Conservation (phyloP, 2,329 filamentous ascomycete genomes). For the Orbilia javanica region DNA sequence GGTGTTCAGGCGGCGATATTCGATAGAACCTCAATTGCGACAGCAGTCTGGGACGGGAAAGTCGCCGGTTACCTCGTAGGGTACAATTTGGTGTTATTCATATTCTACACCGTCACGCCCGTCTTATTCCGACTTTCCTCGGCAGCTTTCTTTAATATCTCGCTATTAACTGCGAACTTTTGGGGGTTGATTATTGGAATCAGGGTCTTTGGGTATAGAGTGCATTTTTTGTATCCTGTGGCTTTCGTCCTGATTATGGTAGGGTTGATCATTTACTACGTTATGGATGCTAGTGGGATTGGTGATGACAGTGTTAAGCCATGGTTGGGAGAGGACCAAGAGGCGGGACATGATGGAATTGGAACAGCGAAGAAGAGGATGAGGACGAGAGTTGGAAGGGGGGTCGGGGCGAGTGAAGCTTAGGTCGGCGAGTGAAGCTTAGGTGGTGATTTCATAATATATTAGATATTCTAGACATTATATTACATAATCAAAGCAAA, state of each 20-base stretch:
- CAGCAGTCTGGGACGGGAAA: slow-evolving; percentile 74
- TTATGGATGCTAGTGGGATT: slow-evolving; percentile 64
- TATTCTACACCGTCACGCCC: slow-evolving; percentile 91
- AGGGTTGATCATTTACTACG: slow-evolving; percentile 82
- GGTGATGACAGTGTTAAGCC: slow-evolving; percentile 84
- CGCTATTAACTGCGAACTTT: slow-evolving; percentile 91
- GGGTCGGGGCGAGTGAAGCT: slow-evolving; percentile 34
- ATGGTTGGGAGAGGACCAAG: slow-evolving; percentile 90
- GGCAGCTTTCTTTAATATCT: slow-evolving; percentile 97
- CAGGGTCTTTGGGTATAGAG: slow-evolving; percentile 80
- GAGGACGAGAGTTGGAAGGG: slow-evolving; percentile 54
- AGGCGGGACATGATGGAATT: slow-evolving; percentile 80
- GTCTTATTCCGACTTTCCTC: slow-evolving; percentile 88
- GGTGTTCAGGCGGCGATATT: slow-evolving; percentile 92
- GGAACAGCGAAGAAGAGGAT: slow-evolving; percentile 84
- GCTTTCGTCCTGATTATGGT: slow-evolving; percentile 90
- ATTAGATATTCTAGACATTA: too few relatives aligned
- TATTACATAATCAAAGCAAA: too few relatives aligned
- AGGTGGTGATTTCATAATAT: too few relatives aligned
- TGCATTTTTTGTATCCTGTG: slow-evolving; percentile 94
- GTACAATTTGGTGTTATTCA: slow-evolving; percentile 82
- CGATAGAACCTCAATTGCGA: slow-evolving; percentile 79
- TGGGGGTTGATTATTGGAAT: slow-evolving; percentile 96
- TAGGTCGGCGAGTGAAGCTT: neutral
- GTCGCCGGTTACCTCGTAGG: slow-evolving; percentile 87